Evolutionary conservation across 2,329 filamentous ascomycete genomes (phyloP).

Genomic region (Colletotrichum tabaci): DNA sequence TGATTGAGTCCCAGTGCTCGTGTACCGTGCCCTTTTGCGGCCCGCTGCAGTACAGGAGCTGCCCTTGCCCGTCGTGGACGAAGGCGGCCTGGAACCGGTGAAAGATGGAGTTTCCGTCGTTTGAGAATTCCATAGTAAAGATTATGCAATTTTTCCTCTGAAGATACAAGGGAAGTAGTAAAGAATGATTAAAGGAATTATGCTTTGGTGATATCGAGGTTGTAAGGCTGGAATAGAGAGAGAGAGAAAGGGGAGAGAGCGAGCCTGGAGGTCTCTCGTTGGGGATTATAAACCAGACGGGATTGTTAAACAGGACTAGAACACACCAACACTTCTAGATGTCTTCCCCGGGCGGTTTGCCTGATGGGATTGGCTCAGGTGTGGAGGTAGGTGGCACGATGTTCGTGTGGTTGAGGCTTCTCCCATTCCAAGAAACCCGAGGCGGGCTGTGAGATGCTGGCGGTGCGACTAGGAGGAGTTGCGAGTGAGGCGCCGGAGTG

Average conservation of each 20-base stretch:
- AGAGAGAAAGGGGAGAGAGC: too few species aligned
- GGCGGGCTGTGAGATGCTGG: conserved; percentile 20
- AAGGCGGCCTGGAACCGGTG: conserved; percentile 41
- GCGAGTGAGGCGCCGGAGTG: conserved; percentile 11
- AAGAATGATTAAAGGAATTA: conserved; percentile 19
- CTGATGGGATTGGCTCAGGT: background rate
- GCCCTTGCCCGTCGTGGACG: conserved; percentile 34
- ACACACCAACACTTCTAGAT: background rate
- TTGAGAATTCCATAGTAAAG: conserved; percentile 39
- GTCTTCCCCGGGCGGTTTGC: background rate
- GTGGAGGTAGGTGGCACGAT: conserved; percentile 17
- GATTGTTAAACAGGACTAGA: background rate
- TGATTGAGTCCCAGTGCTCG: conserved; percentile 24
- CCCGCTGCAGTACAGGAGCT: conserved; percentile 31
- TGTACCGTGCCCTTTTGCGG: conserved; percentile 29
- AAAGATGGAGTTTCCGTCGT: conserved; percentile 38
- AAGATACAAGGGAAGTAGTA: background rate
- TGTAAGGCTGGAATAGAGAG: conserved; percentile 4
- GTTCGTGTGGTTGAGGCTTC: background rate
- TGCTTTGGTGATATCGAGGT: background rate
- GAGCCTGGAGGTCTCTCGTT: background rate
- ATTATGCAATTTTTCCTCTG: background rate
- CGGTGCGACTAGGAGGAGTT: conserved; percentile 1
- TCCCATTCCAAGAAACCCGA: background rate
- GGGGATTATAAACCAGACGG: conserved; percentile 19